Evolutionary conservation across 2,329 filamentous ascomycete species (phyloP).

Genomic region (Lasiodiplodia theobromae): DNA sequence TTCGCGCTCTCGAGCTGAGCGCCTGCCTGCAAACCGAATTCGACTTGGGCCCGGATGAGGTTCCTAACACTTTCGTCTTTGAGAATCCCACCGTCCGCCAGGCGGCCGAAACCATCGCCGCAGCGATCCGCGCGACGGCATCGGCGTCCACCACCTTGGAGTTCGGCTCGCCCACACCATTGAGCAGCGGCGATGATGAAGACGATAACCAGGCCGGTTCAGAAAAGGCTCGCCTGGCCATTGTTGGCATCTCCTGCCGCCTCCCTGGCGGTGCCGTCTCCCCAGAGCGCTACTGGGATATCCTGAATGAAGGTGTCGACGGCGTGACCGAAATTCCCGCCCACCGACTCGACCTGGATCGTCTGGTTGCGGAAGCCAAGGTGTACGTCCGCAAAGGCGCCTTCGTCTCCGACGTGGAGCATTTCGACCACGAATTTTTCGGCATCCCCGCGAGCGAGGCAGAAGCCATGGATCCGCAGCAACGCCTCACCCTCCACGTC

Average conservation of each 20-base stretch:
- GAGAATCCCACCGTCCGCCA: neutral
- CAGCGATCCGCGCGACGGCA: neutral
- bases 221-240: slow-evolving; percentile 35
- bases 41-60: neutral
- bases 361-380: slow-evolving; percentile 37
- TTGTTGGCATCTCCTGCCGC: slow-evolving; percentile 49
- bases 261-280: slow-evolving; percentile 38
- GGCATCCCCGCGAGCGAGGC: slow-evolving; percentile 31
- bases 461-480: slow-evolving; percentile 33
- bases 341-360: slow-evolving; percentile 39
- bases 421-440: slow-evolving; percentile 35
- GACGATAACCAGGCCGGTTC: slow-evolving; percentile 32
- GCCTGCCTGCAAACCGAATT: neutral
- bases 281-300: slow-evolving; percentile 28
- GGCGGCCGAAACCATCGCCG: neutral
- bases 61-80: neutral
- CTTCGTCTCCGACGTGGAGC: slow-evolving; percentile 32
- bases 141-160: neutral
- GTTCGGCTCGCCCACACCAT: neutral
- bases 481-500: slow-evolving; percentile 32
- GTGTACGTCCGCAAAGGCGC: neutral
- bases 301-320: neutral
- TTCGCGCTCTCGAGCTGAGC: neutral
- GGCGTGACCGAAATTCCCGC: neutral
- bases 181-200: neutral